Percentiles rank a stretch among this genome's conserved stretches.
phyloP scores from a whole-genome alignment of 2,329 filamentous ascomycete species.

The Sporothrix variecibatus region DNA sequence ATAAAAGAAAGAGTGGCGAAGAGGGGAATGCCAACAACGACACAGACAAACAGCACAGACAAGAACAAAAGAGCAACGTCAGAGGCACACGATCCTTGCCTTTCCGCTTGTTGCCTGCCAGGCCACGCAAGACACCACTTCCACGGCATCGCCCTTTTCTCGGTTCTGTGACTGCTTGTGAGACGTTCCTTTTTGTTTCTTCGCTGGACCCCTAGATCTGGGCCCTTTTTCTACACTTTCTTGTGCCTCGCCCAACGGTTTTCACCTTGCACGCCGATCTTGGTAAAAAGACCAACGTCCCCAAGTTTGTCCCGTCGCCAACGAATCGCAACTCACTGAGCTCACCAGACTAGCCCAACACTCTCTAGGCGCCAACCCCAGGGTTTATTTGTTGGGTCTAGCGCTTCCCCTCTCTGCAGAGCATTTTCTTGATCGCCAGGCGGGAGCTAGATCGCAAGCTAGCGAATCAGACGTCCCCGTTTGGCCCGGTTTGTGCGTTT shows the following conservation, averaged over 20 bases:
- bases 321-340: background rate
- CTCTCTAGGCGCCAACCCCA: background rate
- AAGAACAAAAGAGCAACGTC: background rate
- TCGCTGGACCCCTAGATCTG: background rate
- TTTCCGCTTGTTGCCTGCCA: background rate
- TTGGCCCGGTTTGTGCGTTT: background rate
- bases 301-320: background rate
- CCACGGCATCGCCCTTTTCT: background rate
- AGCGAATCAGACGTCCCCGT: background rate
- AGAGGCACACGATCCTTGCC: background rate
- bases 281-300: background rate
- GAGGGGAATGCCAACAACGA: background rate
- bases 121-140: background rate
- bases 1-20: background rate
- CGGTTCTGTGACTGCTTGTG: background rate
- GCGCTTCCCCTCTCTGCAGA: background rate
- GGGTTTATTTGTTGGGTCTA: background rate
- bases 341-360: background rate
- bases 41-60: background rate
- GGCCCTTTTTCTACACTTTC: background rate
- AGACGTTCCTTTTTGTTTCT: too few relatives aligned
- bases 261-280: background rate
- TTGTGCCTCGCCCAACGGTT: background rate
- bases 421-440: slow-evolving; percentile 2
- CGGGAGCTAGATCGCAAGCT: background rate